A percentile compares a stretch with the other conserved stretches of the same genome.
Conservation (phyloP, 176 grass and related monocot species). For the Carex parvula region DNA sequence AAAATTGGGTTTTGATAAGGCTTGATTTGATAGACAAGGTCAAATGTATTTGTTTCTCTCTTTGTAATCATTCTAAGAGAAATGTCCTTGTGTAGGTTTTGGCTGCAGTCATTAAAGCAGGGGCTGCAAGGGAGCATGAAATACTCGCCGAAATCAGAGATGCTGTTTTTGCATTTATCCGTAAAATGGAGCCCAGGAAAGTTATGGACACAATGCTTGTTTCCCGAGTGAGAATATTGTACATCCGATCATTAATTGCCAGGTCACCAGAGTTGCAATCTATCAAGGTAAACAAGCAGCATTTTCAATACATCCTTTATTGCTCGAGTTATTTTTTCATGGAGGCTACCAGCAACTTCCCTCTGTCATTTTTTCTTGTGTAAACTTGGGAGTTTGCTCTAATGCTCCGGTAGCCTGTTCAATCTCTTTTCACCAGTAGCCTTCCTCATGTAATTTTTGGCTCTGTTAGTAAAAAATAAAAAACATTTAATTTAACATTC, state of each 20-base stretch:
- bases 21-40: neutral
- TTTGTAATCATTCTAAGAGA: slow-evolving; percentile 17
- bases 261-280: slow-evolving; percentile 97
- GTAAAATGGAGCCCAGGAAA: slow-evolving; percentile 96
- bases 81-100: slow-evolving; percentile 58
- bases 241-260: slow-evolving; percentile 95
- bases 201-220: slow-evolving; percentile 99
- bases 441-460: slow-evolving; percentile 11
- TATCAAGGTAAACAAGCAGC: slow-evolving; percentile 54
- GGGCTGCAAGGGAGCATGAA: slow-evolving; percentile 97
- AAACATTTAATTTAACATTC: neutral
- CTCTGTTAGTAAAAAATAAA: neutral
- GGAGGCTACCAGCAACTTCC: neutral
- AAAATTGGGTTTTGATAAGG: slow-evolving; percentile 5
- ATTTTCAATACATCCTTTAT: slow-evolving; percentile 16
- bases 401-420: slow-evolving; percentile 2
- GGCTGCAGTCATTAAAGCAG: slow-evolving; percentile 97
- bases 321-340: slow-evolving; percentile 8
- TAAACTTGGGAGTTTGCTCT: slow-evolving; percentile 21
- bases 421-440: neutral
- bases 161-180: slow-evolving; percentile 94
- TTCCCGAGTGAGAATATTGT: slow-evolving; percentile 97
- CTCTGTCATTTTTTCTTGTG: slow-evolving; percentile 18
- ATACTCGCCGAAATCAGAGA: slow-evolving; percentile 98
- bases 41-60: neutral